Evolutionary conservation across 768 basidiomycete species (phyloP), one percentile per base, ranked within the genome.

Genomic region (Dioszegia crocea): DNA sequence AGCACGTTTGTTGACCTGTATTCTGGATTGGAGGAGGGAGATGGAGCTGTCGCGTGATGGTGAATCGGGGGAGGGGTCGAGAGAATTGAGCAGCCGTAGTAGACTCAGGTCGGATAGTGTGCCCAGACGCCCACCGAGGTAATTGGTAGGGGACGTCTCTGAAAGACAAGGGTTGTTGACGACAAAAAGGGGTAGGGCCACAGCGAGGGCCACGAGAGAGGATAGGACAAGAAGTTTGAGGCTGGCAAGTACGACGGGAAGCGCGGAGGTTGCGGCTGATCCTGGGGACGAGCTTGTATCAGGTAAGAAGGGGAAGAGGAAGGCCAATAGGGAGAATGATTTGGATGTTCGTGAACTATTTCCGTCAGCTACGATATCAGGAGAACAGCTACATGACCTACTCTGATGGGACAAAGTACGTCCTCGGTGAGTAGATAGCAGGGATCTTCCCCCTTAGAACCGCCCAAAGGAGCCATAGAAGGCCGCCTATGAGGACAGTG

Each of bases 101-200:
- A 91, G 74, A 61, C 85, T 87, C 56, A 91, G 81, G 71, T 91
- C 89, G 56, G 87, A 83, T 14, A 90, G 79, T 0, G 83, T 83
- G 2, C 87, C 86, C 57, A 83, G 85, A 5, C 81, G 80, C 4
- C 88, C 88, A 36, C 80, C 80, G 64, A 81, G 85, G 9, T 68
- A 66, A 4, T 82, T 76, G 0, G 78, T 60, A 0, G 79, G 71
- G 2, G 82, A 79, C 0, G 82, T 81, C 26, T 84, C 68, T 6
- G 83, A 83, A 33, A 88, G 77, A 77, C 89, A 91, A 1, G 88
- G 87, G 0, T 80, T 84, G 21, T 81, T 78, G 51, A 88, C 82
- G 57, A 87, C 77, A 71, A 89, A 88, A 11, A 90, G 74, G 12
- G 89, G 89, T 21, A 91, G 80, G 9, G 83, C 85, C 14, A 83